Percentiles rank a stretch among this genome's conserved stretches.
Evolutionary conservation across 352 stramenopile species (phyloP).

Genomic region (Chrysophaeum taylorii): DNA sequence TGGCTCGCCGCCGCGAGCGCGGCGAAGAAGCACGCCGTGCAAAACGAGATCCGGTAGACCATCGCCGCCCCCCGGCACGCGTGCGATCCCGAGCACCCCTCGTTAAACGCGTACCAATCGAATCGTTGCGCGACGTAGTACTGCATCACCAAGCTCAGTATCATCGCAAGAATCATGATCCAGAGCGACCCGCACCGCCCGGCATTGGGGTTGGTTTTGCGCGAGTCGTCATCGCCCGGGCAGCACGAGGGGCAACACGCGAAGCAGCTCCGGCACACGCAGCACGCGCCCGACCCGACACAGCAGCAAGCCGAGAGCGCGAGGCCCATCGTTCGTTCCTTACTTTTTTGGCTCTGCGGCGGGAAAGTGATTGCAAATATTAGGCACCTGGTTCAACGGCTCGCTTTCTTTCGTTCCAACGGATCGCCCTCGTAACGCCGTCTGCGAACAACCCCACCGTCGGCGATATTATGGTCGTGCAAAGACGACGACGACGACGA

Average conservation of each 20-base stretch:
- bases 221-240: not conserved
- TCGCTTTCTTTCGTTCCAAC: no score
- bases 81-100: slow-evolving; percentile 37
- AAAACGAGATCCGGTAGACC: slow-evolving; percentile 46
- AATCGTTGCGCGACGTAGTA: slow-evolving; percentile 40
- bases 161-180: slow-evolving; percentile 48
- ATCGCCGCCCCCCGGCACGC: slow-evolving; percentile 46
- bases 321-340: no score
- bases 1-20: slow-evolving; percentile 38
- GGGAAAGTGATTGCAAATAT: no score
- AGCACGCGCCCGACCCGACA: no score
- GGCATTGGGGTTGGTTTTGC: slow-evolving; percentile 14
- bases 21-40: slow-evolving; percentile 45
- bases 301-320: no score
- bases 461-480: no score
- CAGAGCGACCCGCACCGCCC: slow-evolving; percentile 51
- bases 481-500: no score
- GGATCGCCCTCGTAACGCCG: no score
- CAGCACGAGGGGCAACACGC: not conserved
- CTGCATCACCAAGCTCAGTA: slow-evolving; percentile 50
- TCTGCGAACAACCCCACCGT: no score
- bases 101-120: slow-evolving; percentile 22
- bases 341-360: no score
- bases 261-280: no score
- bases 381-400: no score